phyloP scores from a whole-genome alignment of 1,284 basidiomycete species.

The Microbotryum lychnidis-dioicae region DNA sequence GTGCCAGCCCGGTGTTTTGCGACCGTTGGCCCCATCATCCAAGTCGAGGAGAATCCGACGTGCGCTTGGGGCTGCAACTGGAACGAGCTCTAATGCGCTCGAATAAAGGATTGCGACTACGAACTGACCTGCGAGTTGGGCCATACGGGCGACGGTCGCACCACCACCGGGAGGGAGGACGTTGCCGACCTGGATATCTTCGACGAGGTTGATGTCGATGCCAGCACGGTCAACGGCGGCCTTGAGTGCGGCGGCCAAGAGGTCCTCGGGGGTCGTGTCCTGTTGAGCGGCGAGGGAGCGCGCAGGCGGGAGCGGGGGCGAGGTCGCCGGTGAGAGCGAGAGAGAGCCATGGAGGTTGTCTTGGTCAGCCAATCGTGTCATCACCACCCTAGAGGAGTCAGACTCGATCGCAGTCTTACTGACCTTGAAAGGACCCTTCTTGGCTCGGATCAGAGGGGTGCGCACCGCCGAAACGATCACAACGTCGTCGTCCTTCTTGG shows the following conservation, averaged over 20 bases:
- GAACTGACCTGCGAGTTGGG: constrained; percentile 55
- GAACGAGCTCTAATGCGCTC: not conserved
- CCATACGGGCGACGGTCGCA: constrained; percentile 86
- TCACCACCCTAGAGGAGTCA: too few relatives aligned
- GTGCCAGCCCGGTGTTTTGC: not conserved
- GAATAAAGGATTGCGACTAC: not conserved
- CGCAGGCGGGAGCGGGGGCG: not conserved
- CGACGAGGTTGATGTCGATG: constrained; percentile 72
- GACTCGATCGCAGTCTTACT: too few relatives aligned
- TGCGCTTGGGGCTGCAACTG: not conserved
- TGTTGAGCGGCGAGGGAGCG: constrained; percentile 38
- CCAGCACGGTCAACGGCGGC: constrained; percentile 51
- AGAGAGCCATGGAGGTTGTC: too few relatives aligned
- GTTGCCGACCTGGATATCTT: constrained; percentile 86
- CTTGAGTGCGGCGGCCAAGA: constrained; percentile 72
- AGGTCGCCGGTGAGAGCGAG: too few relatives aligned
- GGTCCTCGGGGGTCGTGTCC: constrained; percentile 81
- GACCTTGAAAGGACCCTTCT: not conserved
- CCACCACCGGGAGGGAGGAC: constrained; percentile 89
- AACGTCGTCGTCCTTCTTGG: constrained; percentile 67
- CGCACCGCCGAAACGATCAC: constrained; percentile 83
- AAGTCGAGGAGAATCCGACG: too few relatives aligned
- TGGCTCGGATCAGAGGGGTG: constrained; percentile 76
- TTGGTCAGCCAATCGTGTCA: too few relatives aligned
- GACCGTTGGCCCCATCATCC: not conserved